Base-by-base conservation (phyloP, 208 protist genomes). In the Trypanosoma lewisi region DNA sequence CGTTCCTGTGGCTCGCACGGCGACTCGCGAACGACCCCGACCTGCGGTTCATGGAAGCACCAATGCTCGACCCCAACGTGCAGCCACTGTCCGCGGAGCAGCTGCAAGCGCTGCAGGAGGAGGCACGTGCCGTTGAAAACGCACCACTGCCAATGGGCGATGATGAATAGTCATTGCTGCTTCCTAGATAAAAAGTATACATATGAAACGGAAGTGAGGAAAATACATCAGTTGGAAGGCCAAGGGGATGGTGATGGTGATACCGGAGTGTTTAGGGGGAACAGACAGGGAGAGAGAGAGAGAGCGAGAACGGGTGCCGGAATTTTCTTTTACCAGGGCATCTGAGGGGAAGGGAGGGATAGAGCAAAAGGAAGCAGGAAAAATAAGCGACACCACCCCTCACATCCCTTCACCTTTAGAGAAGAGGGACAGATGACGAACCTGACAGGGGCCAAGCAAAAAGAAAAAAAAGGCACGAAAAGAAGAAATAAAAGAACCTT, bases 1-100 rank as follows among this genome's bases (percentile, higher is more conserved):
- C 99, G 30, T 99, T 99, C 85, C 85, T 99, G 25, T 99, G 94
- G 93, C 91, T 99, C 17, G 95, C 96, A 36, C 97, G 98, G 78
- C 98, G 98, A 75, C 88, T 99, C 25, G 83, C 85, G 57, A 98
- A 98, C 78, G 93, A 99, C 77, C 74, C 78, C 57, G 92, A 99
- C 41, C 90, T 99, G 36, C 61, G 80, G 39, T 96, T 99, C 58
- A 89, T 94, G 63, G 93, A 97, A 83, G 83, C 90, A 19, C 90
- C 89, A 49, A 76, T 93, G 56, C 80, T 93, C 34, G 86, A 93
- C 50, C 70, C 75, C 11, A 76, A 77, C 25, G 88, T 79, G 58
- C 77, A 94, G 23, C 70, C 80, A 42, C 79, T 96, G 56, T 80
- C 85, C 4, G 79, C 82, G 2, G 78, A 89, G 70, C 88, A 96